A percentile compares a stretch with the other conserved stretches of the same genome.
These are phyloP conservation scores for Coemansia sp. DNA, from an alignment of 192 early-diverging fungal genomes.

Conservation along the genomic window DNA sequence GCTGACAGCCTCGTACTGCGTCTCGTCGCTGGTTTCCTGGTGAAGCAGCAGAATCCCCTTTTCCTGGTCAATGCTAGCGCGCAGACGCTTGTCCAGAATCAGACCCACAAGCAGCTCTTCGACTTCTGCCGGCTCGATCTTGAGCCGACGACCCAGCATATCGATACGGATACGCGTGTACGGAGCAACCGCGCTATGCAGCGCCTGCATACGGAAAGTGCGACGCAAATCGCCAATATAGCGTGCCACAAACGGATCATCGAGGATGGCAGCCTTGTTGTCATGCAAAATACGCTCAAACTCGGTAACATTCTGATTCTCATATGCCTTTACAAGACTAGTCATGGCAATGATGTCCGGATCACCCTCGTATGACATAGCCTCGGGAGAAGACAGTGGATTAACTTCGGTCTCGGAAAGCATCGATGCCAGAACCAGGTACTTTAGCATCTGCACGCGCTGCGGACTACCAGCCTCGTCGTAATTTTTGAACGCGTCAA, in stretches of 20 bases:
- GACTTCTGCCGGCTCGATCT: constrained; percentile 74
- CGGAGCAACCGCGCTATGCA: constrained; percentile 82
- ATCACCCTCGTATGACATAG: constrained; percentile 94
- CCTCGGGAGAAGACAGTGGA: constrained; percentile 96
- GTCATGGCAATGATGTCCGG: constrained; percentile 93
- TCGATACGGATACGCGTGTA: constrained; percentile 90
- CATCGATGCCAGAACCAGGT: constrained; percentile 96
- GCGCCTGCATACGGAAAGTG: constrained; percentile 90
- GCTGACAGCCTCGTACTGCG: constrained; percentile 40
- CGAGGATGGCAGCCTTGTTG: constrained; percentile 76
- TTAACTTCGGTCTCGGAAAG: constrained; percentile 94
- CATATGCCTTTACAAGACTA: constrained; percentile 86
- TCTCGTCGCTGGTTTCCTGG: constrained; percentile 35
- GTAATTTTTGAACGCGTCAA: constrained; percentile 97
- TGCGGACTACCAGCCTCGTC: constrained; percentile 94
- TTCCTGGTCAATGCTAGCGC: constrained; percentile 89
- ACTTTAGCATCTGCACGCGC: constrained; percentile 92
- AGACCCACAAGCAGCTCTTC: constrained; percentile 85
- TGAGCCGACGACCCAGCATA: constrained; percentile 81
- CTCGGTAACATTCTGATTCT: constrained; percentile 80
- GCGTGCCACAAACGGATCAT: constrained; percentile 84
- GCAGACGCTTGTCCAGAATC: constrained; percentile 86
- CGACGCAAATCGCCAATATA: constrained; percentile 92
- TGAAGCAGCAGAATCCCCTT: constrained; percentile 47
- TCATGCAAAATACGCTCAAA: constrained; percentile 85